Evolutionary conservation across 345 rosid species (phyloP).

Genomic region (Citrus inodora): DNA sequence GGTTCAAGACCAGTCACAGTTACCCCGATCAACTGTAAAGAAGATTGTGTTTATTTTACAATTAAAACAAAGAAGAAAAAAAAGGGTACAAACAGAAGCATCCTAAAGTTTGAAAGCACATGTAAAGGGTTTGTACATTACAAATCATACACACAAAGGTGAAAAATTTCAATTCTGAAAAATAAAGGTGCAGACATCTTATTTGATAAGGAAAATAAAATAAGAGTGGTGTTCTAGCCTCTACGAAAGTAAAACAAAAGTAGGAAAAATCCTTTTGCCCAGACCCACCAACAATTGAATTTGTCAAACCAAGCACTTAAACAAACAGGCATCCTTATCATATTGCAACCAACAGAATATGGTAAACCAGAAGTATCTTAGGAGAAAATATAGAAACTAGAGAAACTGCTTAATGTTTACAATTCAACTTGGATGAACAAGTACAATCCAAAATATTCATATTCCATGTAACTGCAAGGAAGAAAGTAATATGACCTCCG

Average conservation of each 20-base stretch:
- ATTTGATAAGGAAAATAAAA: neutral
- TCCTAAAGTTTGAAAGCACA: neutral
- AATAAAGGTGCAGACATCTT: too few relatives aligned
- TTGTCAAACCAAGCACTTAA: neutral
- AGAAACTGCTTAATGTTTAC: neutral
- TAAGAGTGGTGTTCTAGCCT: neutral
- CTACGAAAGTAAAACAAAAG: too few relatives aligned
- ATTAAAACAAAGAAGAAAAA: neutral
- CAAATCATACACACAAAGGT: neutral
- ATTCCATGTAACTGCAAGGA: neutral
- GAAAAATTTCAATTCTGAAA: neutral
- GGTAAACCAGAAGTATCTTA: neutral
- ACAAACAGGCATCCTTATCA: neutral
- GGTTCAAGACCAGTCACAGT: slow-evolving; percentile 69
- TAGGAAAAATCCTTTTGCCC: neutral
- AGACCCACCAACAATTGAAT: neutral
- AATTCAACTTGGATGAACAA: neutral
- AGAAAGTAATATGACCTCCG: neutral
- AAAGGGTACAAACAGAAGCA: neutral
- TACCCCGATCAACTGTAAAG: slow-evolving; percentile 70
- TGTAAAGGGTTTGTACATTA: neutral
- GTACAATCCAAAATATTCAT: neutral
- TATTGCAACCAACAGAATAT: neutral
- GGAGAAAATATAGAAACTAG: neutral
- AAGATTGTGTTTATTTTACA: slow-evolving; percentile 3